These are phyloP conservation scores for Arxiozyma bovina DNA, from an alignment of 1,139 yeast genomes.

Conservation along the genomic window DNA sequence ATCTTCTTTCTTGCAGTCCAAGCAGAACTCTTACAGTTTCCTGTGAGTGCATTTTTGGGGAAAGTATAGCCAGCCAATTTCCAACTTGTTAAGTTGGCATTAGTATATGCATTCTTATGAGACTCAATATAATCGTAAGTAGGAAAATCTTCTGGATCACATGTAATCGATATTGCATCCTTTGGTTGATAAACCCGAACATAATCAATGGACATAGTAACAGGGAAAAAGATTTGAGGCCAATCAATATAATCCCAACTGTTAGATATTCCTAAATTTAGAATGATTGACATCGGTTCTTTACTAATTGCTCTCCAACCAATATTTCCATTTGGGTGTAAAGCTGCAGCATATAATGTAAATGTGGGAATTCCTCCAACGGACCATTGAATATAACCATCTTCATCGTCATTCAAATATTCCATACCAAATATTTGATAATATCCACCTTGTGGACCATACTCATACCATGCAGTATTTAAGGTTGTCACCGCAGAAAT, in stretches of 20 bases:
- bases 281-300: conserved; percentile 77
- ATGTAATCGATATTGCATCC: conserved; percentile 44
- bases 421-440: conserved; percentile 77
- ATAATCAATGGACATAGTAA: conserved; percentile 58
- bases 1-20: not conserved
- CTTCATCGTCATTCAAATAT: conserved; percentile 52
- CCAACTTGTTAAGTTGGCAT: conserved; percentile 61
- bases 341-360: conserved; percentile 51
- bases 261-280: conserved; percentile 73
- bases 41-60: conserved; percentile 49
- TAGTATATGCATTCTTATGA: conserved; percentile 54
- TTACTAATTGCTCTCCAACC: conserved; percentile 66
- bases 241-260: conserved; percentile 81
- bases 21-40: conserved; percentile 34
- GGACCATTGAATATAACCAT: conserved; percentile 77
- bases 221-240: conserved; percentile 62
- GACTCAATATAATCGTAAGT: conserved; percentile 61
- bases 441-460: conserved; percentile 37
- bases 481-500: conserved; percentile 64
- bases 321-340: conserved; percentile 77
- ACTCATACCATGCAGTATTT: conserved; percentile 68
- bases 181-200: conserved; percentile 73
- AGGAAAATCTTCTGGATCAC: conserved; percentile 70
- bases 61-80: conserved; percentile 53
- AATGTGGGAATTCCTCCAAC: conserved; percentile 63